Evolutionary conservation across 1,139 yeast species (phyloP).

Genomic region (Scheffersomyces cryptocercus): DNA sequence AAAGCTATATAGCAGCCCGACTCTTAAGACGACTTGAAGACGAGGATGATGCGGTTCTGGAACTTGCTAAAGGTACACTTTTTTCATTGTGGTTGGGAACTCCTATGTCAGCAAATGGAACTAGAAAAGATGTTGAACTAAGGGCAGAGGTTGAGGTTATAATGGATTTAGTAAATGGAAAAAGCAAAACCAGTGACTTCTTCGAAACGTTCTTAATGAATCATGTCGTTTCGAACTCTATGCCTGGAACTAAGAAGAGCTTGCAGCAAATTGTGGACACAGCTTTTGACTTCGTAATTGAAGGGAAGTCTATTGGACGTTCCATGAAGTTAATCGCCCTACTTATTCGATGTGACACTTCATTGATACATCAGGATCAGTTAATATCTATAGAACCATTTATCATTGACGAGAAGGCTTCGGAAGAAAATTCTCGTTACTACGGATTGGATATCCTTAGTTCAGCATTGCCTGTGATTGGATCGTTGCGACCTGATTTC

Average conservation of each 20-base stretch:
- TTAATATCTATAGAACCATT: slow-evolving; percentile 62
- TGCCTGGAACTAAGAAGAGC: slow-evolving; percentile 11
- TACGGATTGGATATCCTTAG: slow-evolving; percentile 57
- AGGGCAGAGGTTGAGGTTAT: slow-evolving; percentile 26
- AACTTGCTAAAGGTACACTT: slow-evolving; percentile 40
- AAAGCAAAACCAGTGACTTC: slow-evolving; percentile 36
- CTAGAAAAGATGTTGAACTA: background rate
- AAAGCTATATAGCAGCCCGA: slow-evolving; percentile 47
- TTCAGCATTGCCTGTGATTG: slow-evolving; percentile 43
- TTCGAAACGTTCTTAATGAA: slow-evolving; percentile 47
- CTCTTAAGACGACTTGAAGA: slow-evolving; percentile 62
- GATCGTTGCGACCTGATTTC: slow-evolving; percentile 52
- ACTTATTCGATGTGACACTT: slow-evolving; percentile 51
- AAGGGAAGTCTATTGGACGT: slow-evolving; percentile 26
- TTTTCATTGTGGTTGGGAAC: slow-evolving; percentile 38
- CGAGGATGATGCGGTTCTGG: slow-evolving; percentile 62
- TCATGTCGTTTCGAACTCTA: slow-evolving; percentile 32
- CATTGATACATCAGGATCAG: slow-evolving; percentile 62
- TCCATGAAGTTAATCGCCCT: slow-evolving; percentile 52
- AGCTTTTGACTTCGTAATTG: slow-evolving; percentile 27
- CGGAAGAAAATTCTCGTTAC: slow-evolving; percentile 39
- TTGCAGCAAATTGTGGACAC: slow-evolving; percentile 23
- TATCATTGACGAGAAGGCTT: slow-evolving; percentile 46
- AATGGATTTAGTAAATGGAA: slow-evolving; percentile 32
- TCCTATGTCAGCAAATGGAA: slow-evolving; percentile 3